Conservation (phyloP, 768 basidiomycete genomes). For the Amanita phalloides region DNA sequence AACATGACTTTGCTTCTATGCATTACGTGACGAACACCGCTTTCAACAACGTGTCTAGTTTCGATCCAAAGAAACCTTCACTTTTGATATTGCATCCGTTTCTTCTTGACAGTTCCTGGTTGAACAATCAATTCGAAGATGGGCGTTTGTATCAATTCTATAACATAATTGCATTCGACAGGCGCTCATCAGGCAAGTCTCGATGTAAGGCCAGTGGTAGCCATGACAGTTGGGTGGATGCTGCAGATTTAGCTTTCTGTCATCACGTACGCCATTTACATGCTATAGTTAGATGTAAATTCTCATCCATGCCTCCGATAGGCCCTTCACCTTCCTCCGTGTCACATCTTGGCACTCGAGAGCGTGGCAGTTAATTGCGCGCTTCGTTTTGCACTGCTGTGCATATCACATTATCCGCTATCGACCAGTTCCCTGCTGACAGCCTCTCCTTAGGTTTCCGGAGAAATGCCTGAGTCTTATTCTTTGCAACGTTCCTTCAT, state of each 20-base stretch:
- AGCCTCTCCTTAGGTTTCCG: slow-evolving; percentile 42
- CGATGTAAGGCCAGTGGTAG: slow-evolving; percentile 37
- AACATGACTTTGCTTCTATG: slow-evolving; percentile 59
- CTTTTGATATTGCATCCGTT: slow-evolving; percentile 59
- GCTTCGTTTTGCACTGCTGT: slow-evolving; percentile 58
- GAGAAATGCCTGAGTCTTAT: slow-evolving; percentile 60
- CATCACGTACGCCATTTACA: slow-evolving; percentile 36
- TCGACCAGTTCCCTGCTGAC: slow-evolving; percentile 3
- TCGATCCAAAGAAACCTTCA: slow-evolving; percentile 55
- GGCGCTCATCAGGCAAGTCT: slow-evolving; percentile 53
- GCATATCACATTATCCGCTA: slow-evolving; percentile 16
- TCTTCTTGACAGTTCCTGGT: slow-evolving; percentile 62
- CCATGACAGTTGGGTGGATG: slow-evolving; percentile 71
- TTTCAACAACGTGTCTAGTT: slow-evolving; percentile 49
- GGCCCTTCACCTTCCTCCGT: slow-evolving; percentile 53
- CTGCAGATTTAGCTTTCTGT: slow-evolving; percentile 64
- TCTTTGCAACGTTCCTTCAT: slow-evolving; percentile 57
- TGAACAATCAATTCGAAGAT: slow-evolving; percentile 57
- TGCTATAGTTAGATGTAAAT: background rate
- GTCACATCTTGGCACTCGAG: slow-evolving; percentile 67
- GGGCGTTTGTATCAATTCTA: slow-evolving; percentile 43
- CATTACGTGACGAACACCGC: slow-evolving; percentile 62
- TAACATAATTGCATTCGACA: slow-evolving; percentile 72
- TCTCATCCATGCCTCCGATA: slow-evolving; percentile 13
- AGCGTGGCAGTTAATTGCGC: slow-evolving; percentile 44